A percentile compares a stretch with the other conserved stretches of the same genome.
Conservation (phyloP, 2,329 filamentous ascomycete genomes). For the Colletotrichum phormii region DNA sequence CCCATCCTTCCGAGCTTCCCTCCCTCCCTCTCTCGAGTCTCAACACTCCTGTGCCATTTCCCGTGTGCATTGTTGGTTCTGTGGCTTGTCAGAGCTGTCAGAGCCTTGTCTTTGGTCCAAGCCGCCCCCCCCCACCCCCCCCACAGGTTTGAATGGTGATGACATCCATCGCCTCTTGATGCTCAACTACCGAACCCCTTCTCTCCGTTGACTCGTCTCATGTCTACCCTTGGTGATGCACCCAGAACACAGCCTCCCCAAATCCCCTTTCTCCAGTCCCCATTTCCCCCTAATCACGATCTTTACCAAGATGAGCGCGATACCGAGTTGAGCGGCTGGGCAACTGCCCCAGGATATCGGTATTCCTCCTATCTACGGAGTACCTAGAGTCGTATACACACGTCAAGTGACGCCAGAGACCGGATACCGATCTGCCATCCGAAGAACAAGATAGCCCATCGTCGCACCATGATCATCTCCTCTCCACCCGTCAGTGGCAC, state of each 20-base stretch:
- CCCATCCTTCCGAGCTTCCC: background rate
- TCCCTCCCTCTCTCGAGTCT: background rate
- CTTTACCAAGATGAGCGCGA: background rate
- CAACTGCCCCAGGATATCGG: background rate
- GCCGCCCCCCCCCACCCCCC: background rate
- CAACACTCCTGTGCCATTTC: too few species aligned
- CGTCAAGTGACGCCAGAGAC: background rate
- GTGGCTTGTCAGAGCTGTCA: constrained; percentile 13
- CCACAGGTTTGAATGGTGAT: background rate
- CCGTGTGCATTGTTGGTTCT: background rate
- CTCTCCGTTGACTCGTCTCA: constrained; percentile 18
- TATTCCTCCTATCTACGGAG: background rate
- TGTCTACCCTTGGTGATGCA: constrained; percentile 6
- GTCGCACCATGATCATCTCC: background rate
- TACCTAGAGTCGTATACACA: background rate
- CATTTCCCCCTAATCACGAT: background rate
- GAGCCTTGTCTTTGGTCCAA: background rate
- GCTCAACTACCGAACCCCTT: background rate
- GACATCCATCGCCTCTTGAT: background rate
- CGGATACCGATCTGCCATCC: constrained; percentile 8
- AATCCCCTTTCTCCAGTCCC: background rate
- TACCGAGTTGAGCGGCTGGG: background rate
- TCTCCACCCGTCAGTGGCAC: background rate
- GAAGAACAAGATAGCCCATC: background rate
- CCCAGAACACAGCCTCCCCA: constrained; percentile 27